Percentiles rank a stretch among this genome's conserved stretches.
Conservation (phyloP, 75 land plant genomes). For the Cupressus sempervirens region DNA sequence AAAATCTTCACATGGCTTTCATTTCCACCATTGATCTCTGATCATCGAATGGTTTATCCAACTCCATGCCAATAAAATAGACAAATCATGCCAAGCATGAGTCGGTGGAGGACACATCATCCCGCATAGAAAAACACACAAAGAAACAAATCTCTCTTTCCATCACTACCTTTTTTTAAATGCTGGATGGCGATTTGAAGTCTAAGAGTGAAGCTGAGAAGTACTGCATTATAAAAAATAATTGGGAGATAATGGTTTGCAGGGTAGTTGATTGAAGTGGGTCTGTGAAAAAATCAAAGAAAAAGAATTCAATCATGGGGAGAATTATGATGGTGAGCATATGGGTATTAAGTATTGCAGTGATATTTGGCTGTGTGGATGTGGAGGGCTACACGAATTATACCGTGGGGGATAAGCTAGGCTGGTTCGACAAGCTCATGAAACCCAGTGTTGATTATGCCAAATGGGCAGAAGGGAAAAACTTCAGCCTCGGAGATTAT, state of each 20-base stretch:
- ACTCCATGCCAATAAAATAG: not conserved
- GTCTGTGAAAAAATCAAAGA: not conserved
- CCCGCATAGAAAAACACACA: not conserved
- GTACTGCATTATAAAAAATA: not conserved
- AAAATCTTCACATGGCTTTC: not conserved
- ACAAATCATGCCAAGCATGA: not conserved
- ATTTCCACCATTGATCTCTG: not conserved
- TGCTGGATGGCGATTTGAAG: not conserved
- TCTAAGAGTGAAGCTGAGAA: not conserved
- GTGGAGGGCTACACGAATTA: slow-evolving; percentile 50
- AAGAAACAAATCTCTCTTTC: not conserved
- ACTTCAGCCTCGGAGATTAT: slow-evolving; percentile 66
- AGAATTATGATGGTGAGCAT: not conserved
- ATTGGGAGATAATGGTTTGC: not conserved
- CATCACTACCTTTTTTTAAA: not conserved
- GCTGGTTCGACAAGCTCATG: slow-evolving; percentile 50
- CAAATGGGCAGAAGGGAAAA: slow-evolving; percentile 55
- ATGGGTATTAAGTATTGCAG: not conserved
- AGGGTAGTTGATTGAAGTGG: not conserved
- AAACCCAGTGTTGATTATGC: slow-evolving; percentile 52
- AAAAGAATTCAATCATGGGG: not conserved
- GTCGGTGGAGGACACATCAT: not conserved
- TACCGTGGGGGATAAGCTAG: slow-evolving; percentile 63
- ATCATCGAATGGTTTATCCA: not conserved
- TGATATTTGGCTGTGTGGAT: slow-evolving; percentile 1